Base-by-base conservation (phyloP, 306 rosid genomes). In the Hippophae rhamnoides region DNA sequence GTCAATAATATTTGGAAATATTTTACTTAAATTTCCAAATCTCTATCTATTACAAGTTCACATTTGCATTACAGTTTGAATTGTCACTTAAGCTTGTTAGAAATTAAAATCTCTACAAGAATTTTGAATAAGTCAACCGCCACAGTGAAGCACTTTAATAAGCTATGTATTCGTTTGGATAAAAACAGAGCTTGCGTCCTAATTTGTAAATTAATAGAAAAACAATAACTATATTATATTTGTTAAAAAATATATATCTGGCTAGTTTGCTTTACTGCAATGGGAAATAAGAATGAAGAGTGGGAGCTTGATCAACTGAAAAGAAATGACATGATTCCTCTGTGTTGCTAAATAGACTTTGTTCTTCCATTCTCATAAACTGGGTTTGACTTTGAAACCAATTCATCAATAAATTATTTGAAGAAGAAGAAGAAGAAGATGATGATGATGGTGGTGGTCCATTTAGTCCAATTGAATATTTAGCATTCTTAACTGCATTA, bases 221-320 rank as follows among this genome's bases (percentile, higher is more conserved):
- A 31, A 31, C 38, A 1, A 31, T 31, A 31, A 2, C 3, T 31
- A 31, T 18, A 31, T 31, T 31, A 31, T 31, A 31, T 31, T 27
- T 31, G 5, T 31, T 2, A 31, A 31, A 31, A 31, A 31, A 31
- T 31, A 31, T 31, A 31, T 2, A 31, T 18, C 58, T 58, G 27
- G 53, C 13, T 2, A 41, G 10, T 7, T n/a, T 62, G 38, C 38
- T 62, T 67, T 40, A 64, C 53, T 70, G 73, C 54, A 71, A 60
- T 43, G 66, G 58, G 43, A 64, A 54, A 61, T 66, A 73, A 79
- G 76, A 80, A 10, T 69, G 81, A 63, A 86, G 82, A 46, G 76
- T 74, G 11, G 95, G 95, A 63, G 86, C 88, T 67, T 83, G 95
- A 76, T 86, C 95, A 13, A 83, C 86, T 13, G 95, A 81, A 67